These are phyloP conservation scores for Talaromyces sp. DNA, from an alignment of 2,329 filamentous ascomycete genomes.

Conservation along the genomic window DNA sequence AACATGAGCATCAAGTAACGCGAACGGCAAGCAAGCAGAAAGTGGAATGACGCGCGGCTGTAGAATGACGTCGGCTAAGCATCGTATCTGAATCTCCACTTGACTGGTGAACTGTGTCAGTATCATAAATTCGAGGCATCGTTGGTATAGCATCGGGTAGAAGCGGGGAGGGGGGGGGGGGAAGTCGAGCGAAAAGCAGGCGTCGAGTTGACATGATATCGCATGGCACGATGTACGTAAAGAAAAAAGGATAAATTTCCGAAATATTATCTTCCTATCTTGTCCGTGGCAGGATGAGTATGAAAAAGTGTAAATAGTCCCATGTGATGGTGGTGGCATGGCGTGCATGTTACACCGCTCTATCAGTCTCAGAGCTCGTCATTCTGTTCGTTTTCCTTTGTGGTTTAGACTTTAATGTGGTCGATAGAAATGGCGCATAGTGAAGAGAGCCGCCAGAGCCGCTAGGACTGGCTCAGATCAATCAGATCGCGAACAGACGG, in stretches of 20 bases:
- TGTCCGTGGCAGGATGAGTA: background rate
- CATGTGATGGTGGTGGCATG: slow-evolving; percentile 5
- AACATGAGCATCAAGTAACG: background rate
- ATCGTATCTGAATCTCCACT: background rate
- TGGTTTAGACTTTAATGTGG: background rate
- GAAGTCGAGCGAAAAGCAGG: background rate
- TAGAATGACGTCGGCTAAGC: background rate
- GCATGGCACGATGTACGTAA: background rate
- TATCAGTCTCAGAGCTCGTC: background rate
- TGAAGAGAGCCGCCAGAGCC: background rate
- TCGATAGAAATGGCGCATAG: background rate
- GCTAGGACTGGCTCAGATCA: background rate
- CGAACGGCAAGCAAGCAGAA: background rate
- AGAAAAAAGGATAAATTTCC: background rate
- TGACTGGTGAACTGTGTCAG: background rate
- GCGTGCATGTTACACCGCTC: slow-evolving; percentile 4
- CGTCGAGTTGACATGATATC: background rate
- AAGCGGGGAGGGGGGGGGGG: slow-evolving; percentile 4
- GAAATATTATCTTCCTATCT: background rate
- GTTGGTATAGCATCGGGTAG: slow-evolving; percentile 2
- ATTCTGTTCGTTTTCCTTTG: background rate
- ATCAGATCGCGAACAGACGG: background rate
- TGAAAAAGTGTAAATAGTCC: background rate
- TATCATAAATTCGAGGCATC: background rate
- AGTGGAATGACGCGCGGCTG: background rate